phyloP scores from a whole-genome alignment of 768 basidiomycete species.

The Flagelloscypha sp. region DNA sequence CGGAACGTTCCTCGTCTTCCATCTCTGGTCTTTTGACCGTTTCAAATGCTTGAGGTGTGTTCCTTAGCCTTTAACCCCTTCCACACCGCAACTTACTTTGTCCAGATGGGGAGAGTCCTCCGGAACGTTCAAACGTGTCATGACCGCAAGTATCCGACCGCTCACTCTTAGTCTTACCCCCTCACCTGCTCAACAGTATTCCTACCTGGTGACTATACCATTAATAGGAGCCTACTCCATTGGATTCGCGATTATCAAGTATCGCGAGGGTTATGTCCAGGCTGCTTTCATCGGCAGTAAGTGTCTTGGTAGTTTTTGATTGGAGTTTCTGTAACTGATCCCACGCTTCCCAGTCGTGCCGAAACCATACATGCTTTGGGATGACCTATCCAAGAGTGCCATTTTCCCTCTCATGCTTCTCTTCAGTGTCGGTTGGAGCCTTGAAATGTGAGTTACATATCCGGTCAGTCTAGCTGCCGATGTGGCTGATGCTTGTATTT shows the following conservation, averaged over 20 bases:
- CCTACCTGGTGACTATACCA: constrained; percentile 60
- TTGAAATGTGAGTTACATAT: constrained; percentile 56
- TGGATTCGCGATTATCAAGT: constrained; percentile 68
- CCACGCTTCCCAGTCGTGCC: constrained; percentile 43
- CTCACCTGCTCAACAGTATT: constrained; percentile 41
- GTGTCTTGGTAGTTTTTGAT: constrained; percentile 16
- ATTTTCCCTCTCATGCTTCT: constrained; percentile 60
- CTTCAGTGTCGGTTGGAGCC: constrained; percentile 59
- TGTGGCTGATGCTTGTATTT: background rate
- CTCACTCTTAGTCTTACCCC: background rate
- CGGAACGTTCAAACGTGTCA: constrained; percentile 77
- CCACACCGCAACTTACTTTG: background rate
- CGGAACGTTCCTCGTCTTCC: constrained; percentile 55
- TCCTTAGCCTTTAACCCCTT: background rate
- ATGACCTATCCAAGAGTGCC: constrained; percentile 29
- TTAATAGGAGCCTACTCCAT: constrained; percentile 47
- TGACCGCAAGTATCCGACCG: constrained; percentile 52
- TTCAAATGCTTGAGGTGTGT: constrained; percentile 65
- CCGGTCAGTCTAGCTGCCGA: background rate
- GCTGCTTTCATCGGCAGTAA: constrained; percentile 41
- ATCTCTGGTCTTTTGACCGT: constrained; percentile 73
- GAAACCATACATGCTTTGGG: constrained; percentile 56
- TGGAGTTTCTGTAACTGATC: too few relatives aligned
- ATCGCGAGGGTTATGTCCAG: constrained; percentile 51
- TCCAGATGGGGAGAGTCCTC: constrained; percentile 60